A percentile compares a stretch with the other conserved stretches of the same genome.
Evolutionary conservation across 305 asterid genomes (phyloP).

Genomic region (Rubia balearica): DNA sequence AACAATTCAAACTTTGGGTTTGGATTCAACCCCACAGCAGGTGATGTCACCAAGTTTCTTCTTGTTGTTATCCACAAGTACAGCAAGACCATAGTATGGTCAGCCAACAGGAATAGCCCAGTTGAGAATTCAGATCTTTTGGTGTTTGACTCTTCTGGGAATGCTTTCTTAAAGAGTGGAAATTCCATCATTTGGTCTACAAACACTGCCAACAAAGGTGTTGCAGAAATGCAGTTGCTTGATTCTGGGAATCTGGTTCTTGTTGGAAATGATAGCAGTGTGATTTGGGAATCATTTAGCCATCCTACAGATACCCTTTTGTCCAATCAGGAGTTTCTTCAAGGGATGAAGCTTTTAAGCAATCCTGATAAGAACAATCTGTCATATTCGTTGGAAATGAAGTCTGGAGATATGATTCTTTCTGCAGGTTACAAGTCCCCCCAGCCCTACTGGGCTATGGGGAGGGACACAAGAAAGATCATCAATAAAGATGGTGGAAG

Average conservation of each 20-base stretch:
- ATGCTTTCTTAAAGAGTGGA: constrained; percentile 51
- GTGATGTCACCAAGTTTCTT: constrained; percentile 50
- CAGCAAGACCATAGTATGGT: constrained; percentile 65
- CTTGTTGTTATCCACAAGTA: constrained; percentile 57
- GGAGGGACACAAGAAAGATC: constrained; percentile 50
- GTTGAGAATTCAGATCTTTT: constrained; percentile 50
- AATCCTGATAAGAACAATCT: constrained; percentile 44
- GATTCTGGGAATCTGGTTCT: constrained; percentile 73
- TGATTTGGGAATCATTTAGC: constrained; percentile 73
- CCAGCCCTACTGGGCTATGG: constrained; percentile 81
- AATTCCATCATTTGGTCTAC: constrained; percentile 62
- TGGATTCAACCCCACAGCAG: constrained; percentile 45
- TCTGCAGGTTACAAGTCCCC: constrained; percentile 49
- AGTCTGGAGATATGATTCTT: constrained; percentile 61
- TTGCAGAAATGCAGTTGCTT: constrained; percentile 52
- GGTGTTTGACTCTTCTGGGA: constrained; percentile 53
- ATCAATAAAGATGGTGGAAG: constrained; percentile 41
- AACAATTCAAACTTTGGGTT: constrained; percentile 65
- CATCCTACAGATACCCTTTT: constrained; percentile 69
- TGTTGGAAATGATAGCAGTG: constrained; percentile 46
- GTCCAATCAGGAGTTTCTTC: constrained; percentile 48
- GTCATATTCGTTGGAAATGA: constrained; percentile 65
- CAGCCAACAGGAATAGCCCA: constrained; percentile 67
- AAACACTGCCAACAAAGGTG: constrained; percentile 48
- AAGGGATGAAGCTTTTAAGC: constrained; percentile 65